Percentiles rank a stretch among this genome's conserved stretches.
Conservation (phyloP, 2,329 filamentous ascomycete genomes). For the Aspergillus novofumigatus region DNA sequence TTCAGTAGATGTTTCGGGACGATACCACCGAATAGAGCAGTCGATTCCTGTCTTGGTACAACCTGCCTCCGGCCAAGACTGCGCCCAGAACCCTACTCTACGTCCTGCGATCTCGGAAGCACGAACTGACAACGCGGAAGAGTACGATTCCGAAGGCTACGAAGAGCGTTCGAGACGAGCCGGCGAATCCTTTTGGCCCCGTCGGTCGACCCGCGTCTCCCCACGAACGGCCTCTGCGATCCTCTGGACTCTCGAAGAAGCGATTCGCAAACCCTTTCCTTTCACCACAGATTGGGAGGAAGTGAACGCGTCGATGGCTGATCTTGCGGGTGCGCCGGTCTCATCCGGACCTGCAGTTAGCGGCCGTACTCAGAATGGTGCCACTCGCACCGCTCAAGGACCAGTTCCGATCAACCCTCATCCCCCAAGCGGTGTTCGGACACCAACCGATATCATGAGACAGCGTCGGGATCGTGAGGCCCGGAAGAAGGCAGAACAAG, state of each 20-base stretch:
- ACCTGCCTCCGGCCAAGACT: conserved; percentile 12
- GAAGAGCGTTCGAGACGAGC: conserved; percentile 27
- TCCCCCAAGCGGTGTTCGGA: conserved; percentile 62
- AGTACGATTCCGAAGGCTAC: conserved; percentile 19
- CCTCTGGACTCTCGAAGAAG: conserved; percentile 87
- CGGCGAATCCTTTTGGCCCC: conserved; percentile 51
- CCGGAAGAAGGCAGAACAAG: conserved; percentile 62
- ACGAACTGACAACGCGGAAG: conserved; percentile 28
- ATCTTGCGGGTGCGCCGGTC: conserved; percentile 62
- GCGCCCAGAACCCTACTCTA: conserved; percentile 19
- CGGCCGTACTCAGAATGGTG: conserved; percentile 55
- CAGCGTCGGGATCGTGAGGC: conserved; percentile 75
- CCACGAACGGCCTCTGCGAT: conserved; percentile 84
- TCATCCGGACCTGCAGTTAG: conserved; percentile 45
- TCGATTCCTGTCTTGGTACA: conserved; percentile 24
- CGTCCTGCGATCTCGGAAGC: conserved; percentile 32
- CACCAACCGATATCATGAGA: conserved; percentile 88
- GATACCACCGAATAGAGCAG: conserved; percentile 23
- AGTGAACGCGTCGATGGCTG: conserved; percentile 89
- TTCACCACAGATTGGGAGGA: conserved; percentile 83
- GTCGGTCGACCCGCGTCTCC: conserved; percentile 60
- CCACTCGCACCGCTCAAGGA: conserved; percentile 48
- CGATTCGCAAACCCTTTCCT: conserved; percentile 71
- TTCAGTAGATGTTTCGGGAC: conserved; percentile 42
- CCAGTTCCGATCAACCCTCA: conserved; percentile 51